Conservation (phyloP, 163 green algal genomes). For the Scenedesmus sp. region DNA sequence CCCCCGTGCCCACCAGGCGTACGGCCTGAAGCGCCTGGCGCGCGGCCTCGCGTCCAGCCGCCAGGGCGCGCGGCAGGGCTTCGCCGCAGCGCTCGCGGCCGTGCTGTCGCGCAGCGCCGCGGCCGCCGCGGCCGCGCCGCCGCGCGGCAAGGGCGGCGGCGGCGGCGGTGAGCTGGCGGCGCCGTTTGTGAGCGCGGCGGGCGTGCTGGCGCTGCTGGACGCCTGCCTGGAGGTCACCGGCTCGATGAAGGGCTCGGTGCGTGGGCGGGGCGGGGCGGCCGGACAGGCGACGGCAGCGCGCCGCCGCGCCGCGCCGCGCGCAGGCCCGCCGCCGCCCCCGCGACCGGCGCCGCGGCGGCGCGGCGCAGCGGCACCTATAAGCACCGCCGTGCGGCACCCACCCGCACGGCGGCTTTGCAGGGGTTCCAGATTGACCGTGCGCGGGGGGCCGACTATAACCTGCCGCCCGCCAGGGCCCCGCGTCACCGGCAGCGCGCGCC, state of each 20-base stretch:
- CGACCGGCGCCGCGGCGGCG: no score
- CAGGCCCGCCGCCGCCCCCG: no score
- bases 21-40: constrained; percentile 78
- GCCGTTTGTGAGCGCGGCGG: constrained; percentile 23
- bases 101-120: constrained; percentile 47
- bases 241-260: constrained; percentile 57
- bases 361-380: constrained; percentile 45
- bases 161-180: constrained; percentile 2
- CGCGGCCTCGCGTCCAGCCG: constrained; percentile 76
- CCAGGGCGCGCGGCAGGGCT: constrained; percentile 83
- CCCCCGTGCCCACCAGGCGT: constrained; percentile 65
- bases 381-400: constrained; percentile 25
- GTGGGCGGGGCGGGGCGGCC: no score
- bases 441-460: constrained; percentile 19
- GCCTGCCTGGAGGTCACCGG: constrained; percentile 58
- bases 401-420: constrained; percentile 44
- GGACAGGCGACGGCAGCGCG: not conserved
- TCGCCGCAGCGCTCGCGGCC: constrained; percentile 77
- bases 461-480: constrained; percentile 12
- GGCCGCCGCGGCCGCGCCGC: constrained; percentile 3
- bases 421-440: constrained; percentile 32
- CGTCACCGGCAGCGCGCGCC: not conserved
- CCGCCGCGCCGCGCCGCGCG: no score
- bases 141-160: not conserved
- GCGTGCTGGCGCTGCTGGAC: constrained; percentile 64